These are phyloP conservation scores for Metschnikowia cerradonensis DNA, from an alignment of 805 yeast genomes.

Conservation along the genomic window DNA sequence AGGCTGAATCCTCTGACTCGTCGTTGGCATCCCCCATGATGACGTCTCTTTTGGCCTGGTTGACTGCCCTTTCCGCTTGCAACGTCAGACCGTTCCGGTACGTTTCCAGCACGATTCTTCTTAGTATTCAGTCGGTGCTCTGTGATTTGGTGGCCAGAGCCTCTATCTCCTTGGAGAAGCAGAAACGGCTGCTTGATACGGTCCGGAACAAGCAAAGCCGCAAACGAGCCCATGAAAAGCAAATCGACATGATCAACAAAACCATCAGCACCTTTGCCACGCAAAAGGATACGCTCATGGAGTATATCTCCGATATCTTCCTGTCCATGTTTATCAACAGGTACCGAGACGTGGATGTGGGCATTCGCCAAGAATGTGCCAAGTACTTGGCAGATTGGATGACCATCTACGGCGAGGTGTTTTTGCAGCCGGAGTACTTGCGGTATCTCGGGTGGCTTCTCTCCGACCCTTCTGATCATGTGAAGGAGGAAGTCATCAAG, in stretches of 20 bases:
- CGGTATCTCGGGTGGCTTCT: constrained; percentile 82
- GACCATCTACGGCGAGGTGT: constrained; percentile 62
- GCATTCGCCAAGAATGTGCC: constrained; percentile 69
- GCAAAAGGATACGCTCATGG: constrained; percentile 52
- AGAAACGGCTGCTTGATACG: constrained; percentile 40
- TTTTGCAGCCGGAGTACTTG: constrained; percentile 64
- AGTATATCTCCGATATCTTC: constrained; percentile 60
- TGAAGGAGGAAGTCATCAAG: constrained; percentile 61
- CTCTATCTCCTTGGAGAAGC: constrained; percentile 36
- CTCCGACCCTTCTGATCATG: constrained; percentile 61
- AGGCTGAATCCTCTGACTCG: constrained; percentile 14
- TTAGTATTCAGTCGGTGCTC: constrained; percentile 57
- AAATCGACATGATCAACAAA: constrained; percentile 43
- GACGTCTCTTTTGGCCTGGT: constrained; percentile 67
- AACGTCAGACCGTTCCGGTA: constrained; percentile 68
- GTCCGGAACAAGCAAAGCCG: constrained; percentile 25
- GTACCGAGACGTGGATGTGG: constrained; percentile 73
- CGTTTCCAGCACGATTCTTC: constrained; percentile 56
- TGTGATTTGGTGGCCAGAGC: constrained; percentile 45
- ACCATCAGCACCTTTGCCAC: constrained; percentile 34
- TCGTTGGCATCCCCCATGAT: constrained; percentile 41
- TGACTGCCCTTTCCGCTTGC: constrained; percentile 66
- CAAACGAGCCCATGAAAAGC: constrained; percentile 34
- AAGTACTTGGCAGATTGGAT: constrained; percentile 66
- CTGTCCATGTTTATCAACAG: constrained; percentile 68